Conservation (phyloP, 2,329 filamentous ascomycete genomes). For the Metarhizium guizhouense region DNA sequence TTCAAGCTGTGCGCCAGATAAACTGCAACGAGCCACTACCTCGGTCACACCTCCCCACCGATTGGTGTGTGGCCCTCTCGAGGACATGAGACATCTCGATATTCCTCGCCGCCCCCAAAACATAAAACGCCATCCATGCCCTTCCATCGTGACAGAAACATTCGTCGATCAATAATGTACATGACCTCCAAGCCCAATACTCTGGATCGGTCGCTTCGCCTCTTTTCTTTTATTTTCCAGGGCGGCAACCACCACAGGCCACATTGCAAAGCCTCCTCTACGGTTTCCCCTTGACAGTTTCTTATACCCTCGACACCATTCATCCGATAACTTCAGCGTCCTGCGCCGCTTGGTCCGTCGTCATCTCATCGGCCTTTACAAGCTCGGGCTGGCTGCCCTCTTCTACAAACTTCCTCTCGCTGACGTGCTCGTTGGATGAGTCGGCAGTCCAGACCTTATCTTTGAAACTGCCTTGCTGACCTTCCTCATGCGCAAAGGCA, state of each 20-base stretch:
- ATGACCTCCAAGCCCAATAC: conserved; percentile 3
- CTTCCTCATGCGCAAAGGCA: conserved; percentile 82
- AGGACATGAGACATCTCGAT: not conserved
- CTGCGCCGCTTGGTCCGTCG: conserved; percentile 28
- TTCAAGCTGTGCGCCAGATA: not conserved
- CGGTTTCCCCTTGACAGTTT: not conserved
- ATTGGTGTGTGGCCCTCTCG: not conserved
- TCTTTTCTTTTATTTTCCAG: not conserved
- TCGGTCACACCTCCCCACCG: not conserved
- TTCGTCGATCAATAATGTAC: conserved; percentile 11
- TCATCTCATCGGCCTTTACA: conserved; percentile 50
- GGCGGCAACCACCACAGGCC: not conserved
- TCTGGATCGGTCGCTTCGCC: not conserved
- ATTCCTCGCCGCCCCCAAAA: not conserved
- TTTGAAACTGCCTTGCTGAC: conserved; percentile 74
- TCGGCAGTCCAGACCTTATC: conserved; percentile 87
- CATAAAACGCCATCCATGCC: conserved; percentile 10
- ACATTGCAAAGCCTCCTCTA: not conserved
- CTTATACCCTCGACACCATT: not conserved
- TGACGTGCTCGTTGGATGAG: conserved; percentile 55
- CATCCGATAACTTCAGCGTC: conserved; percentile 29
- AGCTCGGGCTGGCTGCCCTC: conserved; percentile 61
- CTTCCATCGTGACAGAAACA: conserved; percentile 11
- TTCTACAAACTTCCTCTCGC: conserved; percentile 80
- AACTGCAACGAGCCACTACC: not conserved